phyloP scores from a whole-genome alignment of 2,329 filamentous ascomycete genomes.

The Fusarium coffeatum region DNA sequence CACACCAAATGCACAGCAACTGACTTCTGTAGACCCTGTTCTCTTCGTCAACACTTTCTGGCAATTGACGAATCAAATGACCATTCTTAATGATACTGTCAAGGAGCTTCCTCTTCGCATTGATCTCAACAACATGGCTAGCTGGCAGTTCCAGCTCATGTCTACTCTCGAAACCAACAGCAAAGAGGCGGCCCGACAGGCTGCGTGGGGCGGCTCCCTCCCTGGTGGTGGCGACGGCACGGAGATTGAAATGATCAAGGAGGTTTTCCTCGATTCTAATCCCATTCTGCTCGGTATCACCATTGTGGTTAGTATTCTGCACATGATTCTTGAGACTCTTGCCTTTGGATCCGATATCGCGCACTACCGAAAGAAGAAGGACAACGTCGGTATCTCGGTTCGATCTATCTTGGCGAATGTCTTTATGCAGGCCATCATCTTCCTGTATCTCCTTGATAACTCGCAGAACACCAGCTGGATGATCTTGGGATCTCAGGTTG shows the following conservation, averaged over 20 bases:
- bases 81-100: conserved; percentile 88
- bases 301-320: conserved; percentile 83
- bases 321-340: conserved; percentile 94
- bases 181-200: conserved; percentile 83
- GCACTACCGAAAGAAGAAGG: conserved; percentile 99
- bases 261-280: conserved; percentile 93
- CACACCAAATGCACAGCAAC: background rate
- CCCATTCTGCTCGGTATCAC: conserved; percentile 89
- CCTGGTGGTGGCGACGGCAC: conserved; percentile 87
- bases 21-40: conserved; percentile 69
- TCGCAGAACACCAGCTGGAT: conserved; percentile 99
- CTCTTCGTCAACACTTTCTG: conserved; percentile 97
- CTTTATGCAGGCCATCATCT: conserved; percentile 96
- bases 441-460: conserved; percentile 97
- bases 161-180: conserved; percentile 87
- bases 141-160: conserved; percentile 92
- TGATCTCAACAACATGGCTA: conserved; percentile 80
- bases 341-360: conserved; percentile 98
- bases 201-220: conserved; percentile 76
- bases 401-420: conserved; percentile 97
- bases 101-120: conserved; percentile 84
- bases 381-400: conserved; percentile 95
- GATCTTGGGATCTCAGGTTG: conserved; percentile 93
- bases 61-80: conserved; percentile 94
- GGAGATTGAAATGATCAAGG: conserved; percentile 97